Conservation (phyloP, 1,139 yeast species). For the Suhomyces chickasaworum region DNA sequence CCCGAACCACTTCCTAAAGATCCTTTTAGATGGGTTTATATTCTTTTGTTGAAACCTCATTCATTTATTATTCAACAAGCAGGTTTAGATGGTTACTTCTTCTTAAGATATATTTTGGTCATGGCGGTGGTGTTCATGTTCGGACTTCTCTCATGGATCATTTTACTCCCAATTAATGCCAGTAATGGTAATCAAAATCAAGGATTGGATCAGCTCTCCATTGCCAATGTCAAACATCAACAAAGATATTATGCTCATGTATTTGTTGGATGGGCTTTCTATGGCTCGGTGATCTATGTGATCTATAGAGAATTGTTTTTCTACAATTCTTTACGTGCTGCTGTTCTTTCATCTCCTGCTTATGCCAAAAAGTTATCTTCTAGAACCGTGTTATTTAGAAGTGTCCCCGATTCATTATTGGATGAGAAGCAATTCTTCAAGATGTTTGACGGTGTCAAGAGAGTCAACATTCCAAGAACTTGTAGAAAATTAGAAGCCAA, state of each 20-base stretch:
- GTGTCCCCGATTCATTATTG: conserved; percentile 70
- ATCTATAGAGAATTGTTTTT: conserved; percentile 81
- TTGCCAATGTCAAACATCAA: conserved; percentile 61
- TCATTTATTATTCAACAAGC: conserved; percentile 69
- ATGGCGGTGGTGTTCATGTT: conserved; percentile 45
- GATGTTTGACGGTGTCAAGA: conserved; percentile 68
- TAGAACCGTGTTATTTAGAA: conserved; percentile 77
- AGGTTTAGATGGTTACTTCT: conserved; percentile 75
- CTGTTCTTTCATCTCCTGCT: conserved; percentile 77
- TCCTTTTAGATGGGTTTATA: conserved; percentile 62
- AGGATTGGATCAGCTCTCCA: conserved; percentile 80
- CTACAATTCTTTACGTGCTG: conserved; percentile 78
- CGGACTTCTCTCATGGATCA: conserved; percentile 50
- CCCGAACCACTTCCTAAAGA: conserved; percentile 67
- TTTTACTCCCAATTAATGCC: conserved; percentile 68
- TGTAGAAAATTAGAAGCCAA: conserved; percentile 57
- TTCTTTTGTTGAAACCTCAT: conserved; percentile 60
- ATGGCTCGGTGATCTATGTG: conserved; percentile 67
- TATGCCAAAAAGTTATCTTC: conserved; percentile 74
- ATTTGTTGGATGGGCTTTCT: conserved; percentile 76
- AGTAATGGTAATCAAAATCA: conserved; percentile 53
- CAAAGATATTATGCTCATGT: conserved; percentile 85
- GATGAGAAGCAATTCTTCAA: conserved; percentile 62
- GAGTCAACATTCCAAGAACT: conserved; percentile 76
- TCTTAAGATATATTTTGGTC: conserved; percentile 56